Evolutionary conservation across 108 stramenopile genomes (phyloP).

Genomic region (Conticribra weissflogii): DNA sequence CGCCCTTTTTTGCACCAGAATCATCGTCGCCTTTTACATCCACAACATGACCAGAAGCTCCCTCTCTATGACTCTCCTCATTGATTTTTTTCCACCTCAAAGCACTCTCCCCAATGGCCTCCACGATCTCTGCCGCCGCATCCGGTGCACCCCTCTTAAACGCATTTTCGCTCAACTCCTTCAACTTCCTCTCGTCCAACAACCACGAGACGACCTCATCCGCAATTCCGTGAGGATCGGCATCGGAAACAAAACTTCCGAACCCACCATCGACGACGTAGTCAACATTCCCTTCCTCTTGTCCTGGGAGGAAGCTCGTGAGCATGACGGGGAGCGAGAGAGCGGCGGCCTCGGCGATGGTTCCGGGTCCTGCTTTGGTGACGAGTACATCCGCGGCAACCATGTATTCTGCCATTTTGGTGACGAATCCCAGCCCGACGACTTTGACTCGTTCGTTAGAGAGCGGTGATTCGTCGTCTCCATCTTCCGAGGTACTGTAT

Average conservation of each 20-base stretch:
- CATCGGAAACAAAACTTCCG: constrained; percentile 73
- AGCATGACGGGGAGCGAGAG: constrained; percentile 94
- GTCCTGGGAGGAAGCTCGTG: constrained; percentile 86
- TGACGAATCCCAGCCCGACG: constrained; percentile 88
- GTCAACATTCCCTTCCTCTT: constrained; percentile 92
- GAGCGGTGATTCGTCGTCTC: not conserved
- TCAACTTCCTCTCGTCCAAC: constrained; percentile 57
- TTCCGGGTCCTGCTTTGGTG: constrained; percentile 98
- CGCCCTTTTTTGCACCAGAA: too few relatives aligned
- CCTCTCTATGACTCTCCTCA: constrained; percentile 12
- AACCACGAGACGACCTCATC: constrained; percentile 79
- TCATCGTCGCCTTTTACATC: too few relatives aligned
- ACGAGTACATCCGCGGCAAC: constrained; percentile 93
- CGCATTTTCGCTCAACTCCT: constrained; percentile 65
- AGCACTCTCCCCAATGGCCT: constrained; percentile 77
- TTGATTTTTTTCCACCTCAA: constrained; percentile 49
- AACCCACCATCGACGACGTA: constrained; percentile 82
- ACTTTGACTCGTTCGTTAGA: constrained; percentile 52
- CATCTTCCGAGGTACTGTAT: not conserved
- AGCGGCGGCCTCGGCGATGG: constrained; percentile 96
- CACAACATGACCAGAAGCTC: too few relatives aligned
- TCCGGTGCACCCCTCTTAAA: constrained; percentile 67
- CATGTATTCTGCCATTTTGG: constrained; percentile 98
- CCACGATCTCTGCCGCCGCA: constrained; percentile 83
- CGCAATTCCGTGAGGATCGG: constrained; percentile 74